Conservation (phyloP, 2,329 filamentous ascomycete species). For the Chaetothyriales sp. region DNA sequence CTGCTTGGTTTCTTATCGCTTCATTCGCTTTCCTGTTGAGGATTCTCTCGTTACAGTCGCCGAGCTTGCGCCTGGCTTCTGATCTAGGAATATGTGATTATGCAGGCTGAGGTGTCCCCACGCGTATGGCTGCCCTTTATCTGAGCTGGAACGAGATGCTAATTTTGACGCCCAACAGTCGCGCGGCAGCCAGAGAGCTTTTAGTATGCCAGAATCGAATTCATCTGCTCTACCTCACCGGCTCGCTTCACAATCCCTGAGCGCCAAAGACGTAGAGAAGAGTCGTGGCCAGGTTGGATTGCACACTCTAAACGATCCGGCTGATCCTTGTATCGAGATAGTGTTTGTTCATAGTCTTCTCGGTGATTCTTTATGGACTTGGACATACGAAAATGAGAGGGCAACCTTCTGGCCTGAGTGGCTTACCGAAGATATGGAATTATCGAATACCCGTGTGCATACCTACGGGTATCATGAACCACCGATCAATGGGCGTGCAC, state of each 20-base stretch:
- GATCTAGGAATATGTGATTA: no score
- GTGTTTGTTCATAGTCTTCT: slow-evolving; percentile 29
- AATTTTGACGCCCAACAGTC: not conserved
- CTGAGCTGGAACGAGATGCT: no score
- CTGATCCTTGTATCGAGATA: slow-evolving; percentile 9
- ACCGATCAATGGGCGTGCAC: not conserved
- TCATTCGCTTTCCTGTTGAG: no score
- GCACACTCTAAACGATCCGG: not conserved
- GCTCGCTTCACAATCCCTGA: no score
- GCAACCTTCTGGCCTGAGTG: slow-evolving; percentile 29
- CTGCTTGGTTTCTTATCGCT: no score
- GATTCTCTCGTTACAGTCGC: no score
- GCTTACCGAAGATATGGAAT: slow-evolving; percentile 22
- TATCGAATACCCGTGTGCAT: slow-evolving; percentile 14
- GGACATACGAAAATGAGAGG: slow-evolving; percentile 18
- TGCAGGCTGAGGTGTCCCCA: no score
- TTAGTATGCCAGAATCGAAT: not conserved
- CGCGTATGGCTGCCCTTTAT: no score
- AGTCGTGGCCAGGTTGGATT: no score
- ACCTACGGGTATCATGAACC: slow-evolving; percentile 19
- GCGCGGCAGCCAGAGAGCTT: not conserved
- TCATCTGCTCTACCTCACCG: not conserved
- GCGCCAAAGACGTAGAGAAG: no score
- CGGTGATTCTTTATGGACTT: slow-evolving; percentile 28
- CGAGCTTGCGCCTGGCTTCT: no score